These are phyloP conservation scores for Lolium perenne DNA, from an alignment of 176 grass and related monocot genomes.

Conservation along the genomic window DNA sequence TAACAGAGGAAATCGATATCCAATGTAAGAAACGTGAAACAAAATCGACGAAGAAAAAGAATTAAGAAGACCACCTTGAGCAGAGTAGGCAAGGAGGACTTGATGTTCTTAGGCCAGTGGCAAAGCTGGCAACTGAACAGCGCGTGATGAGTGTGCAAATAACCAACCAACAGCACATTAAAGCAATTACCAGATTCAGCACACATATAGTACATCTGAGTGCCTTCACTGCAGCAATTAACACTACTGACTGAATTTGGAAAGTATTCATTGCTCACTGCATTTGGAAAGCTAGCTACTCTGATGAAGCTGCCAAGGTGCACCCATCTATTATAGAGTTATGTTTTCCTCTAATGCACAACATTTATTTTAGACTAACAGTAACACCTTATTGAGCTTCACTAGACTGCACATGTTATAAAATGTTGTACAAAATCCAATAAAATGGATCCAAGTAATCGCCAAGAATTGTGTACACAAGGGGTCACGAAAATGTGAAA, in stretches of 20 bases:
- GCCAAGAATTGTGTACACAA: slow-evolving; percentile 47
- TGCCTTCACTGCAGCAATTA: no score
- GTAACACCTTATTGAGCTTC: slow-evolving; percentile 31
- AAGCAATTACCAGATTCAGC: no score
- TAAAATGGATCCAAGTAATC: not conserved
- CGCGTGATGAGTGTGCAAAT: not conserved
- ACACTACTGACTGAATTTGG: no score
- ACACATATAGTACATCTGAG: no score
- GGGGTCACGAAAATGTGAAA: slow-evolving; percentile 11
- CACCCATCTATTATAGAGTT: not conserved
- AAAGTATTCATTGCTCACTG: not conserved
- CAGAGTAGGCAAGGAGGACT: not conserved
- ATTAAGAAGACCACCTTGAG: not conserved
- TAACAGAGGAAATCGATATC: no score
- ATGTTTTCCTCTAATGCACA: not conserved
- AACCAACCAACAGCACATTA: no score
- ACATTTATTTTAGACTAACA: slow-evolving; percentile 19
- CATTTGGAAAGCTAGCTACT: not conserved
- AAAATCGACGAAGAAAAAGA: no score
- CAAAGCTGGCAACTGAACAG: not conserved
- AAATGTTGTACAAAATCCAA: not conserved
- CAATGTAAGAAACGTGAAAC: no score
- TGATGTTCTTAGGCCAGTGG: not conserved
- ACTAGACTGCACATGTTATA: not conserved
- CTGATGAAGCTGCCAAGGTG: not conserved